phyloP scores from a whole-genome alignment of 2,329 filamentous ascomycete species.

The Clonostachys solani region DNA sequence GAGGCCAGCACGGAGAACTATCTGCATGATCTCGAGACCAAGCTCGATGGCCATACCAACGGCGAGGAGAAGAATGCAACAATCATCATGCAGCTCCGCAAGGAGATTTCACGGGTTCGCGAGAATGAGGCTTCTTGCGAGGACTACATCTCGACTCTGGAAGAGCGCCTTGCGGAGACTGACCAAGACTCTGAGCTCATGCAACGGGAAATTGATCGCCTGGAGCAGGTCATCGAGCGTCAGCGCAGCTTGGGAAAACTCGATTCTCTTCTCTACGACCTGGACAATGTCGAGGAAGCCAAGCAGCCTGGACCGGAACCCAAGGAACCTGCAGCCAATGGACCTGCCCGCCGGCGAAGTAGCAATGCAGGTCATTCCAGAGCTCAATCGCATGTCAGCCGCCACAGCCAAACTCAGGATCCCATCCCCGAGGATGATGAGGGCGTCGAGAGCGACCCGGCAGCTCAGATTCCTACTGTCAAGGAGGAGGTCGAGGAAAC shows the following conservation, averaged over 20 bases:
- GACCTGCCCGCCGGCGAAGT: slow-evolving; percentile 32
- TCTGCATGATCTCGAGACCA: slow-evolving; percentile 83
- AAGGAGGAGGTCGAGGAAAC: slow-evolving; percentile 20
- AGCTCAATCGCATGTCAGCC: slow-evolving; percentile 49
- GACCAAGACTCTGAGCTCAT: slow-evolving; percentile 96
- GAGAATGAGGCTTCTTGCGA: slow-evolving; percentile 90
- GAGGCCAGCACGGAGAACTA: slow-evolving; percentile 91
- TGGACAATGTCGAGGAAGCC: slow-evolving; percentile 70
- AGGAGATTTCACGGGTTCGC: slow-evolving; percentile 81
- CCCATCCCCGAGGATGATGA: slow-evolving; percentile 50
- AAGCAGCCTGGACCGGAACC: slow-evolving; percentile 26
- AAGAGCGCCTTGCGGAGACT: slow-evolving; percentile 90
- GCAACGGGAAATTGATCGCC: slow-evolving; percentile 90
- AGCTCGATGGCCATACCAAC: slow-evolving; percentile 83
- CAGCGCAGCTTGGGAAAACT: slow-evolving; percentile 93
- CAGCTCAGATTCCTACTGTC: slow-evolving; percentile 22
- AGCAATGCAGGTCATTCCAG: slow-evolving; percentile 45
- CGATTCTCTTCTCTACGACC: slow-evolving; percentile 85
- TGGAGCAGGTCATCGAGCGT: slow-evolving; percentile 93
- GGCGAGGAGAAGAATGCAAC: slow-evolving; percentile 91
- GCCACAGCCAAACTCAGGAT: slow-evolving; percentile 48
- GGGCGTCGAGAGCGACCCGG: slow-evolving; percentile 22
- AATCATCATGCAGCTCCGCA: slow-evolving; percentile 81
- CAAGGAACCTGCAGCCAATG: slow-evolving; percentile 28
- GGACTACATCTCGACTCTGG: slow-evolving; percentile 95